Percentiles rank a stretch among this genome's conserved stretches.
Conservation (phyloP, 208 protist species). For the Wallacemonas collosoma region DNA sequence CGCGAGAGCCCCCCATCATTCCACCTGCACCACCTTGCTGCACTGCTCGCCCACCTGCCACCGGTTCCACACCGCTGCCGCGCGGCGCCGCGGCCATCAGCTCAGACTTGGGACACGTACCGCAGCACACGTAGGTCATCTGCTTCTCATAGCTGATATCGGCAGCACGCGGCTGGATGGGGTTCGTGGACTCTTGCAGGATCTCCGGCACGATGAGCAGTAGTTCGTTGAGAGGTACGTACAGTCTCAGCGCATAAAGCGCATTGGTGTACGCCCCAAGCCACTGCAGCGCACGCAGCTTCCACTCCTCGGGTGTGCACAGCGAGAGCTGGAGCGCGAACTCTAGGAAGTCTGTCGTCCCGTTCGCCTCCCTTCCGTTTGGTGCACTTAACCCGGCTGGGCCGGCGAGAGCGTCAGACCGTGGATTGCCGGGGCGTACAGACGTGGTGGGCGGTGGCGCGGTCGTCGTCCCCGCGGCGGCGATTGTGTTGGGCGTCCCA, state of each 20-base stretch:
- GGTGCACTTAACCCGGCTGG: too few relatives aligned
- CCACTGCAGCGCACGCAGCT: slow-evolving; percentile 81
- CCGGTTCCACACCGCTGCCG: slow-evolving; percentile 24
- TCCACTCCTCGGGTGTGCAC: slow-evolving; percentile 59
- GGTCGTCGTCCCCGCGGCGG: slow-evolving; percentile 16
- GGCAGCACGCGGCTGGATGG: slow-evolving; percentile 59
- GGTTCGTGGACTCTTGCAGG: slow-evolving; percentile 56
- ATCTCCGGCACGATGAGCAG: slow-evolving; percentile 77
- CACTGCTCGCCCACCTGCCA: neutral
- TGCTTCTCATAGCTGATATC: slow-evolving; percentile 82
- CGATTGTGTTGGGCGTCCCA: neutral
- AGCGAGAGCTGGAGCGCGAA: slow-evolving; percentile 3
- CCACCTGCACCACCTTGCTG: neutral
- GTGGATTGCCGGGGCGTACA: neutral
- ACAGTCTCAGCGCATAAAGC: slow-evolving; percentile 61
- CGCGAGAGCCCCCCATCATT: neutral
- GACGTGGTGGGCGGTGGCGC: neutral
- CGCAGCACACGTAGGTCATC: slow-evolving; percentile 85
- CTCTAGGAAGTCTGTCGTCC: neutral
- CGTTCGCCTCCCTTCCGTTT: too few relatives aligned
- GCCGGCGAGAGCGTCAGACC: neutral
- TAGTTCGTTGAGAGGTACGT: slow-evolving; percentile 83
- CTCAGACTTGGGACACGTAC: slow-evolving; percentile 60
- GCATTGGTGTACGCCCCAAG: slow-evolving; percentile 74
- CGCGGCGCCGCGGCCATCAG: slow-evolving; percentile 31